Conservation (phyloP, 2,329 filamentous ascomycete genomes). For the Cladobotryum protrusum region DNA sequence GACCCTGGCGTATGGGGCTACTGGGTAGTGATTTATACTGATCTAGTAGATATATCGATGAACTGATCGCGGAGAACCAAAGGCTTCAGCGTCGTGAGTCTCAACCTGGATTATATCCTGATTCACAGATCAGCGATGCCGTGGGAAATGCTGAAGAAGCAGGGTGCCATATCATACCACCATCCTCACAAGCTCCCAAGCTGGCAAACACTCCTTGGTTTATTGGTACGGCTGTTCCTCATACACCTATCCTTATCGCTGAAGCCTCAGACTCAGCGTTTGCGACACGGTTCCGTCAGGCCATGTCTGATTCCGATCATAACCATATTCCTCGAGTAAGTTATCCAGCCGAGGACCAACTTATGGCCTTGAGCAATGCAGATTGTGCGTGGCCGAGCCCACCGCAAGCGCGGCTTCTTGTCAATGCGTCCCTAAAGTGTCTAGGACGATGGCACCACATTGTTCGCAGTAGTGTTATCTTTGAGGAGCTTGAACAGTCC, state of each 20-base stretch:
- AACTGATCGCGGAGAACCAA: slow-evolving; percentile 29
- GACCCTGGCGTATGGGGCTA: background rate
- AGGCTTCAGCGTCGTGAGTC: slow-evolving; percentile 17
- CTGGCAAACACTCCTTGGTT: slow-evolving; percentile 27
- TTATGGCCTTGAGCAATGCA: slow-evolving; percentile 22
- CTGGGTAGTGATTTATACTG: background rate
- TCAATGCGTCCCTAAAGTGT: slow-evolving; percentile 35
- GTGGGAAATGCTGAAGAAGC: slow-evolving; percentile 15
- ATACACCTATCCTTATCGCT: slow-evolving; percentile 30
- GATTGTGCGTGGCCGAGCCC: slow-evolving; percentile 34
- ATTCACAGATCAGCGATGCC: background rate
- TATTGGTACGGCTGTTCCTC: slow-evolving; percentile 26
- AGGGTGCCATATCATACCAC: too few relatives aligned
- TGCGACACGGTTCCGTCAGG: slow-evolving; percentile 31
- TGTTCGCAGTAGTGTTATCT: slow-evolving; percentile 31
- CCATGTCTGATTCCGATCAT: slow-evolving; percentile 23
- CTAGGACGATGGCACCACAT: slow-evolving; percentile 37
- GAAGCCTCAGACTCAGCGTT: slow-evolving; percentile 32
- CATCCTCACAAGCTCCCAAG: too few relatives aligned
- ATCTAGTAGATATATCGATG: slow-evolving; percentile 27
- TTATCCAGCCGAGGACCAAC: slow-evolving; percentile 26
- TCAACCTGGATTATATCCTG: background rate
- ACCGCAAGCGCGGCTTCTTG: slow-evolving; percentile 21
- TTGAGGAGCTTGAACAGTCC: slow-evolving; percentile 30
- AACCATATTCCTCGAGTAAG: slow-evolving; percentile 29